A percentile compares a stretch with the other conserved stretches of the same genome.
These are phyloP conservation scores for Cladophialophora yegresii DNA, from an alignment of 2,329 filamentous ascomycete species.

Conservation along the genomic window DNA sequence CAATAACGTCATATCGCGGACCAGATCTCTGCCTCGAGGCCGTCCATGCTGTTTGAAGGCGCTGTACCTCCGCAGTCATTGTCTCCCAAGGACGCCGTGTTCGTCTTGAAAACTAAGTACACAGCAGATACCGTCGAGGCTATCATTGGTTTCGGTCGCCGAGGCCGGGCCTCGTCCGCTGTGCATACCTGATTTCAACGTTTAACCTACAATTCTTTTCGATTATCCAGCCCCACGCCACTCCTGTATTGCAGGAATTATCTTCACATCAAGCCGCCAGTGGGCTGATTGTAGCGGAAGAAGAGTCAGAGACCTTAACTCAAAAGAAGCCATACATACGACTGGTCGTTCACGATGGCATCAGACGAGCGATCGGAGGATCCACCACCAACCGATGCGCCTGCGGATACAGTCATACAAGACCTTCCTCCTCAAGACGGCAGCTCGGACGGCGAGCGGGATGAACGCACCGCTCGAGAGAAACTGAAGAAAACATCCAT, in stretches of 20 bases:
- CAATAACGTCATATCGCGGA: not conserved
- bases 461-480: constrained; percentile 61
- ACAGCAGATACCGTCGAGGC: not conserved
- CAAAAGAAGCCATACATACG: not conserved
- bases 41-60: not conserved
- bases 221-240: not conserved
- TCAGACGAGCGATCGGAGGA: constrained; percentile 8
- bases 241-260: not conserved
- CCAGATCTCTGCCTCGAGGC: not conserved
- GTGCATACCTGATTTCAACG: not conserved
- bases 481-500: constrained; percentile 65
- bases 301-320: not conserved
- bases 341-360: constrained; percentile 19
- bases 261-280: not conserved
- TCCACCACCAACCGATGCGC: not conserved
- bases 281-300: not conserved
- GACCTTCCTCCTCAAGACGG: constrained; percentile 25
- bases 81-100: not conserved
- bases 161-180: not conserved
- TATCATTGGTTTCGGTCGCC: not conserved
- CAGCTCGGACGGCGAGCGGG: constrained; percentile 39
- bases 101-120: not conserved
- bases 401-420: constrained; percentile 18
- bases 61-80: not conserved
- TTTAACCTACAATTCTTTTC: not conserved